Base-by-base conservation (phyloP, 1,139 yeast species). In the Blastobotrys serpentis region DNA sequence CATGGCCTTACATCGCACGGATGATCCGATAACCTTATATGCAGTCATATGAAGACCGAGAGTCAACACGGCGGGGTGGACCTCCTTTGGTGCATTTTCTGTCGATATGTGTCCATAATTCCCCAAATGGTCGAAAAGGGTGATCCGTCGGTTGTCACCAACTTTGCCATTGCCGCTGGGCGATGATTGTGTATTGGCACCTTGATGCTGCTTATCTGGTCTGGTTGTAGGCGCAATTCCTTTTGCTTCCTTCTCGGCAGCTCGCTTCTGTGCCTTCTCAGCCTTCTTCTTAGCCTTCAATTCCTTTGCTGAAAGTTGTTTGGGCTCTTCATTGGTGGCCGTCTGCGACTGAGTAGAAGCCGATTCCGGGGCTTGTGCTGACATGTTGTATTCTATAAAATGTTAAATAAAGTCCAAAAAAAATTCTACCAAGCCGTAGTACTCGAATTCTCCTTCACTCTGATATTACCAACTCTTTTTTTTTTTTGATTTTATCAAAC, bases 231-330 rank as follows among this genome's bases (percentile, higher is more conserved):
- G 38, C 26, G 47, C 48, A 18, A 44, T 46, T 7, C 47, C 50
- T 16, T 44, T 52, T 14, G 50, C 69, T 54, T 69, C 50, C 23
- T 44, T 82, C 55, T 80, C 76, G 2, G 79, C 83, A 4, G 90
- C 90, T 66, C 97, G 75, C 65, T 87, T 86, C 42, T 92, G 95
- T 4, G 95, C 92, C 67, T 90, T 90, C 61, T 89, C 96, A 60
- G 81, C 79, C 74, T 89, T 88, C 66, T 88, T 87, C 65, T 83
- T 70, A 60, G 89, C 96, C 65, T 90, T 90, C 56, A 89, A 74
- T 63, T 89, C 95, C 61, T 88, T 89, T 58, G 88, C 86, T 7
- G 88, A 72, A 43, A 85, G 77, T 51, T 71, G 66, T 43, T 47
- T 43, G 39, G 49, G 43, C 42, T 41, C 46, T 43, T 39, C 16